Evolutionary conservation across 768 basidiomycete species (phyloP), one percentile per base, ranked within the genome.

Genomic region (Suillus sp.): DNA sequence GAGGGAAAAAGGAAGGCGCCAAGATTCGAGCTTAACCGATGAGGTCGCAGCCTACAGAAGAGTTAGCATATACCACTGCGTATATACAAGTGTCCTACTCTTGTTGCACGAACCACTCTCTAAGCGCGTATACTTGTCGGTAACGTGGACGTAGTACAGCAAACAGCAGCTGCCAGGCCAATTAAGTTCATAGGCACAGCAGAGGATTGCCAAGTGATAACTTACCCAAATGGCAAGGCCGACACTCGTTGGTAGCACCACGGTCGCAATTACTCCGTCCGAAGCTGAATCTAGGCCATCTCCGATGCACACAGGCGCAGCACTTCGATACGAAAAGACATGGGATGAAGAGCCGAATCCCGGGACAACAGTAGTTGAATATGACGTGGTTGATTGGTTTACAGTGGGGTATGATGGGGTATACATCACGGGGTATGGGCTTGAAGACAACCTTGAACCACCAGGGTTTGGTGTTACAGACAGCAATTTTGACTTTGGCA

Each of bases 21-120:
- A 62, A 90, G 78, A 3, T 80, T 78, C 30, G 81, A 78, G 57
- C 84, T 78, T 6, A 90, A 79, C 30, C 86, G 83, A 70, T 83
- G 81, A 35, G 90, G 88, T 43, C 90, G 88, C 37, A 86, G 74
- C 58, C 90, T 91, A 61, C 48, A 60, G 53, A 35, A 60, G 27
- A n/a, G 25, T 71, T 57, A 71, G 65, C 62, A 56, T 57, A 47
- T 18, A 22, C n/a, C n/a, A 25, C 25, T 27, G 57, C 25, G 18
- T 43, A n/a, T 22, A 58, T 50, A 35, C 20, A 2, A 42, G 81
- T 87, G 25, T 20, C 56, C 76, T 71, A 92, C 90, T 84, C 83
- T 74, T 80, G 83, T 53, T 83, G 85, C 18, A 88, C 82, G 72
- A 93, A 93, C 91, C 91, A 93, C 70, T 91, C 89, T 69, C 91